phyloP scores from a whole-genome alignment of 148 eudicot genomes.

The Camellia lanceoleosa region DNA sequence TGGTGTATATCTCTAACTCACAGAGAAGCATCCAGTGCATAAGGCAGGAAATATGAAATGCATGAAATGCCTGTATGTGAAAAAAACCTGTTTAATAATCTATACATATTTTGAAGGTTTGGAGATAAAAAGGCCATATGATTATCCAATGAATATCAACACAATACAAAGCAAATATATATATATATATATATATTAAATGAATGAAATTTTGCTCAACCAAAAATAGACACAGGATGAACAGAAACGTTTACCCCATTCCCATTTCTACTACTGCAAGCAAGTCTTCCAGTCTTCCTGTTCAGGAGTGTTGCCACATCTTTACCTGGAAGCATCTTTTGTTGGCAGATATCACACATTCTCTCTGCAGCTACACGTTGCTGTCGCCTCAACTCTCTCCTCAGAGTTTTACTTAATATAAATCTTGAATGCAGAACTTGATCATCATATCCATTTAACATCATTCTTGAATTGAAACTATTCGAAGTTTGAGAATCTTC shows the following conservation, averaged over 20 bases:
- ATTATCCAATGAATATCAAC: background rate
- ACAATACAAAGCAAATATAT: background rate
- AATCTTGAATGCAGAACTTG: conserved; percentile 51
- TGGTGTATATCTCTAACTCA: conserved; percentile 57
- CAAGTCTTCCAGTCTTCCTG: conserved; percentile 75
- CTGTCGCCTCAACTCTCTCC: conserved; percentile 63
- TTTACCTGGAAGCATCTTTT: conserved; percentile 89
- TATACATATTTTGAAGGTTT: background rate
- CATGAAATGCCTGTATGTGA: conserved; percentile 72
- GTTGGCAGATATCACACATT: conserved; percentile 83
- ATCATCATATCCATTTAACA: conserved; percentile 52
- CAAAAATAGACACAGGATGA: background rate
- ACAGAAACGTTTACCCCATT: conserved; percentile 56
- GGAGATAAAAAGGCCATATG: background rate
- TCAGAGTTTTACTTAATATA: conserved; percentile 50
- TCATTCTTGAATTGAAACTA: conserved; percentile 35
- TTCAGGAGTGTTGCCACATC: conserved; percentile 83
- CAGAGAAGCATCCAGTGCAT: conserved; percentile 86
- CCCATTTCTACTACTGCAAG: conserved; percentile 76
- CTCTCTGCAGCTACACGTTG: conserved; percentile 65
- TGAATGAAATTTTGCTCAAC: background rate
- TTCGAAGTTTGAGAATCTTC: conserved; percentile 65
- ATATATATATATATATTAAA: background rate
- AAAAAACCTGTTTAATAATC: background rate
- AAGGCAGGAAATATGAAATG: conserved; percentile 86